phyloP scores from a whole-genome alignment of 805 yeast species.

The Yamadazyma sp. region DNA sequence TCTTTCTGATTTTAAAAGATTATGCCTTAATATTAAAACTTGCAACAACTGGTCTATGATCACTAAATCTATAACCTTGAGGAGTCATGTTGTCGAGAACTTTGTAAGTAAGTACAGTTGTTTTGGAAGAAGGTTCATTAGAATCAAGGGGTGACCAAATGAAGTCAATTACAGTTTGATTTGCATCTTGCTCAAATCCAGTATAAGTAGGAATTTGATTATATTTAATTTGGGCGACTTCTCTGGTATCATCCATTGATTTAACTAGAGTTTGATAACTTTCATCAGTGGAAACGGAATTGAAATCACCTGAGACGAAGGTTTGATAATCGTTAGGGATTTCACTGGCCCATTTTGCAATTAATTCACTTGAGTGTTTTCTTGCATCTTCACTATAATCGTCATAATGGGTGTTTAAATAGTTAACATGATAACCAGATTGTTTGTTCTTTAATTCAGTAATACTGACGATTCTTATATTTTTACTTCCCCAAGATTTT shows the following conservation, averaged over 20 bases:
- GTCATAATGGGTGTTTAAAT: constrained; percentile 51
- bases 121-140: constrained; percentile 8
- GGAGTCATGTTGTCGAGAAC: constrained; percentile 32
- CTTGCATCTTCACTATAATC: constrained; percentile 46
- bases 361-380: constrained; percentile 42
- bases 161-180: constrained; percentile 38
- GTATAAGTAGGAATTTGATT: constrained; percentile 33
- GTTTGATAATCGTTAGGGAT: constrained; percentile 33
- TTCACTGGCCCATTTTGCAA: constrained; percentile 35
- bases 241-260: constrained; percentile 23
- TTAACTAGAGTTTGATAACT: constrained; percentile 32
- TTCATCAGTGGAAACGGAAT: constrained; percentile 29
- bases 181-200: constrained; percentile 30
- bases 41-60: constrained; percentile 43
- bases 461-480: constrained; percentile 38
- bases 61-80: constrained; percentile 37
- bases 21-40: constrained; percentile 6
- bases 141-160: constrained; percentile 30
- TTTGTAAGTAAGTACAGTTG: constrained; percentile 22
- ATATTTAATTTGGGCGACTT: constrained; percentile 24
- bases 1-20: too few relatives aligned
- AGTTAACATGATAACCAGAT: constrained; percentile 44
- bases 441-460: constrained; percentile 31
- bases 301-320: constrained; percentile 55
- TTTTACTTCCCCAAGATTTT: constrained; percentile 37